A percentile compares a stretch with the other conserved stretches of the same genome.
phyloP scores from a whole-genome alignment of 345 rosid species.

The Corchorus capsularis region DNA sequence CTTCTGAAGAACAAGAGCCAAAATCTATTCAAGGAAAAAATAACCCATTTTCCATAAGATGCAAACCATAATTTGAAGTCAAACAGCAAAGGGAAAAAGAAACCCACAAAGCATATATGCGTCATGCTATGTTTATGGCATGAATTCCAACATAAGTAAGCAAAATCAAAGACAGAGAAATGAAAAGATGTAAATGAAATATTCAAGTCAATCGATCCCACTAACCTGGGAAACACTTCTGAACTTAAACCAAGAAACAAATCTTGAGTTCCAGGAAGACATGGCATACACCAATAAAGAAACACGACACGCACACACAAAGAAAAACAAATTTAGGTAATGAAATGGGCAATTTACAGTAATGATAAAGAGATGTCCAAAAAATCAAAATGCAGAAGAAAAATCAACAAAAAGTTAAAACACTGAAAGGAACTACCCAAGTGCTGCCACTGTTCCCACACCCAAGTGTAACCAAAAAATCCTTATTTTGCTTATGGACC shows the following conservation, averaged over 20 bases:
- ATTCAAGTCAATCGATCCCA: constrained; percentile 3
- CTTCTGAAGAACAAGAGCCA: not conserved
- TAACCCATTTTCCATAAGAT: too few species aligned
- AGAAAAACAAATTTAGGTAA: not conserved
- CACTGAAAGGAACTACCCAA: not conserved
- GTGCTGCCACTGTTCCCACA: not conserved
- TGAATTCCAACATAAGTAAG: not conserved
- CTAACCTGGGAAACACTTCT: constrained; percentile 31
- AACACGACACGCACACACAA: not conserved
- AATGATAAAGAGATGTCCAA: not conserved
- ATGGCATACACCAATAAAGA: constrained; percentile 23
- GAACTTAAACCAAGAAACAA: constrained; percentile 31
- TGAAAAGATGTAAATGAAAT: not conserved
- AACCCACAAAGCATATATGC: too few species aligned
- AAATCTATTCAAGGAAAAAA: not conserved
- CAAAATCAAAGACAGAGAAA: not conserved
- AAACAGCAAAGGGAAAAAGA: too few species aligned
- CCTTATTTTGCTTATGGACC: not conserved
- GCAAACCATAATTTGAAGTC: too few species aligned
- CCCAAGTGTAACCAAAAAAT: not conserved
- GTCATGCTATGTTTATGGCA: too few species aligned
- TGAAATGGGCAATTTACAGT: not conserved
- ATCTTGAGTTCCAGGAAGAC: constrained; percentile 38
- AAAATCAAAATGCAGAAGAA: not conserved
- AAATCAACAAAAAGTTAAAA: not conserved